phyloP scores from a whole-genome alignment of 2,329 filamentous ascomycete genomes.

The Mycosphaerella sp. region DNA sequence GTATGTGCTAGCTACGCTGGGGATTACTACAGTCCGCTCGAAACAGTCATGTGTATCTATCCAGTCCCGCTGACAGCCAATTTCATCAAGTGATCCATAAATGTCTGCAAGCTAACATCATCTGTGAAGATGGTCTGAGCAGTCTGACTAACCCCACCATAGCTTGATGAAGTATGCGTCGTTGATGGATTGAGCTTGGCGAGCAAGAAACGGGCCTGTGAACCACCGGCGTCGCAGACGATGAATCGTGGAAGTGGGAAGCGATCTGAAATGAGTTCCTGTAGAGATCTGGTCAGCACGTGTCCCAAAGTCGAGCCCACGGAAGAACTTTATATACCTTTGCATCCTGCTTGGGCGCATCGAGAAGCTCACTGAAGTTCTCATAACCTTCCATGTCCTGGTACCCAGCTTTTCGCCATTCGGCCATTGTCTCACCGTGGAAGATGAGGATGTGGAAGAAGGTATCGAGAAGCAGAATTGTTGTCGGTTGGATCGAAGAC shows the following conservation, averaged over 20 bases:
- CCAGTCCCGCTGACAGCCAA: conserved; percentile 36
- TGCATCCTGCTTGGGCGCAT: conserved; percentile 94
- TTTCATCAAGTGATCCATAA: conserved; percentile 99
- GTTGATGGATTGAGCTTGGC: conserved; percentile 97
- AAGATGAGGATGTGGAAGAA: conserved; percentile 99
- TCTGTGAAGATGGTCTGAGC: conserved; percentile 99
- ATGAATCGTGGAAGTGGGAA: conserved; percentile 99
- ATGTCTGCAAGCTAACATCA: conserved; percentile 94
- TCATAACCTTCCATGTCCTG: conserved; percentile 98
- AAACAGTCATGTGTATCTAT: conserved; percentile 12
- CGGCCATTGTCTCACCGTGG: conserved; percentile 94
- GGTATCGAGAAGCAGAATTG: conserved; percentile 89
- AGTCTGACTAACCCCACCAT: conserved; percentile 80
- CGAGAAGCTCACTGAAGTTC: conserved; percentile 81
- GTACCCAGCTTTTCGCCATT: conserved; percentile 97
- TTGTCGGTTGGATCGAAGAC: conserved; percentile 88
- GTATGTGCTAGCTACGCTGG: neutral
- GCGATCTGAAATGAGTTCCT: conserved; percentile 94
- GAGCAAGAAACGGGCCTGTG: conserved; percentile 91
- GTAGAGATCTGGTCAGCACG: conserved; percentile 9
- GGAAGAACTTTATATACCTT: conserved; percentile 53
- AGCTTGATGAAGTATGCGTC: conserved; percentile 87
- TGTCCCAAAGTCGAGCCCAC: neutral
- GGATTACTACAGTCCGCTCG: neutral
- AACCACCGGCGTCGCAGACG: conserved; percentile 96